phyloP scores from a whole-genome alignment of 768 basidiomycete species.

The Termitomyces eurrhizus region DNA sequence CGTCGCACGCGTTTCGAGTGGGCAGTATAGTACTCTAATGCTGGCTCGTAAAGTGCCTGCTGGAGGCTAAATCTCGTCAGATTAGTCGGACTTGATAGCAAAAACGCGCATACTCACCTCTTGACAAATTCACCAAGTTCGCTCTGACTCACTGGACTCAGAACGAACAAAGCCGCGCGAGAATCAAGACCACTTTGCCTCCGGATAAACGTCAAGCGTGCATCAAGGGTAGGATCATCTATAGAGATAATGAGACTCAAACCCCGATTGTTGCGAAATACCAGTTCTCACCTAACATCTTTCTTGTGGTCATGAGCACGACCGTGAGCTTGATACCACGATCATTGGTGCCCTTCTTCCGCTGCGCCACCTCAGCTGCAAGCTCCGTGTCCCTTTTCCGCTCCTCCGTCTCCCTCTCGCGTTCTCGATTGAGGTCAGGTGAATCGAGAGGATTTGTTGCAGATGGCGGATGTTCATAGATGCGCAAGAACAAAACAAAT shows the following conservation, averaged over 20 bases:
- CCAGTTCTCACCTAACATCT: slow-evolving; percentile 66
- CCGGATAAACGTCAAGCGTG: slow-evolving; percentile 81
- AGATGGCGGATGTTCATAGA: slow-evolving; percentile 60
- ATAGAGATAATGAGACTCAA: background rate
- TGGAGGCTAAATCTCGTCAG: slow-evolving; percentile 55
- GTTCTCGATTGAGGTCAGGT: slow-evolving; percentile 49
- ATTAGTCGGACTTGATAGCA: background rate
- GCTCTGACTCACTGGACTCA: slow-evolving; percentile 84
- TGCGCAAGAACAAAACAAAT: slow-evolving; percentile 84
- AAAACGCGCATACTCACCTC: slow-evolving; percentile 44
- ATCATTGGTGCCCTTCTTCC: slow-evolving; percentile 80
- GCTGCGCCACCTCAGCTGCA: slow-evolving; percentile 69
- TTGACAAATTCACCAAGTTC: slow-evolving; percentile 88
- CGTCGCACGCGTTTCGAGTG: slow-evolving; percentile 91
- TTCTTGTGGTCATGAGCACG: slow-evolving; percentile 85
- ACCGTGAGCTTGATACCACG: slow-evolving; percentile 92
- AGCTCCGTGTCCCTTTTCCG: slow-evolving; percentile 70
- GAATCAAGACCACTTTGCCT: slow-evolving; percentile 88
- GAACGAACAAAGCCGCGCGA: slow-evolving; percentile 87
- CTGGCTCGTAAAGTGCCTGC: slow-evolving; percentile 83
- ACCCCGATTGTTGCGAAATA: background rate
- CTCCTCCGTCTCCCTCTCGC: slow-evolving; percentile 65
- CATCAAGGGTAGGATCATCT: slow-evolving; percentile 87
- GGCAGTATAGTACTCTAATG: slow-evolving; percentile 88
- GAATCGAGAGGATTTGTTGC: slow-evolving; percentile 52